phyloP scores from a whole-genome alignment of 169 alveolate species.

The Plasmodium gallinaceum region DNA sequence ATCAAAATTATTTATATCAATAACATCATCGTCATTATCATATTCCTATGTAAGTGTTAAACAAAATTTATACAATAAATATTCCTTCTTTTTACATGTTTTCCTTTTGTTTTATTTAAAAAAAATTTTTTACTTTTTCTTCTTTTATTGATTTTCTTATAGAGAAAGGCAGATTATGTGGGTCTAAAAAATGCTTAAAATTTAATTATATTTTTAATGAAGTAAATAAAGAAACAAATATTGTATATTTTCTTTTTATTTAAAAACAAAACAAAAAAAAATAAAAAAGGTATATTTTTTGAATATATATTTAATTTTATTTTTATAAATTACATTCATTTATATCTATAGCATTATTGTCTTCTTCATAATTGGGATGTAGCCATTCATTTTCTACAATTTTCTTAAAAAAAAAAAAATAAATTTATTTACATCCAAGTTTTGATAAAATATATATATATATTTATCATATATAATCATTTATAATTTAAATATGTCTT shows the following conservation, averaged over 20 bases:
- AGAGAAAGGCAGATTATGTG: neutral
- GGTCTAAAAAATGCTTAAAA: conserved; percentile 18
- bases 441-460: neutral
- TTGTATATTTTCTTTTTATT: too few species aligned
- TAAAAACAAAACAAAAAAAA: too few species aligned
- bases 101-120: neutral
- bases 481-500: too few species aligned
- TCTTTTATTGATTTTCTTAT: neutral
- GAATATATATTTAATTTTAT: neutral
- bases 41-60: neutral
- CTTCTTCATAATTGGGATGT: conserved; percentile 64
- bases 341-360: conserved; percentile 57
- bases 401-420: conserved; percentile 35
- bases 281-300: too few species aligned
- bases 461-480: too few species aligned
- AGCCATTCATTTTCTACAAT: conserved; percentile 72
- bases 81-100: conserved; percentile 18
- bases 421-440: neutral
- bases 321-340: conserved; percentile 29
- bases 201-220: neutral
- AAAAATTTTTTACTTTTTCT: conserved; percentile 16
- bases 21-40: conserved; percentile 53
- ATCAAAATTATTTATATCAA: conserved; percentile 60
- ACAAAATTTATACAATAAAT: neutral
- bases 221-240: neutral